phyloP scores from a whole-genome alignment of 2,329 filamentous ascomycete genomes.

The Cercospora zeina region DNA sequence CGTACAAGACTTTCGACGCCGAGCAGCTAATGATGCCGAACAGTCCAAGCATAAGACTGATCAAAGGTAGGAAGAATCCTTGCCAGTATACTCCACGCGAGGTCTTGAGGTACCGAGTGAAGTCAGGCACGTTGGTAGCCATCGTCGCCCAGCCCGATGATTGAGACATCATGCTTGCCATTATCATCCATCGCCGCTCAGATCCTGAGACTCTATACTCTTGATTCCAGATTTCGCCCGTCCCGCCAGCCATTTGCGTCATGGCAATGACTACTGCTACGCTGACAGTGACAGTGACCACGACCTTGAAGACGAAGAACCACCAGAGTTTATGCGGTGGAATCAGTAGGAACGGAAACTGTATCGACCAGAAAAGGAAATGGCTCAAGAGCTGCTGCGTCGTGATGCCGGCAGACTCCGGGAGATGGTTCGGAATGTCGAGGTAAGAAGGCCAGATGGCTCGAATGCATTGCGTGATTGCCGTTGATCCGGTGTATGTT shows the following conservation, averaged over 20 bases:
- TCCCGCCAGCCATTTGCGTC: slow-evolving; percentile 35
- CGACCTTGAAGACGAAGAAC: slow-evolving; percentile 38
- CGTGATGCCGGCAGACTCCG: slow-evolving; percentile 55
- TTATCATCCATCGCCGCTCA: slow-evolving; percentile 33
- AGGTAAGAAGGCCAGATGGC: slow-evolving; percentile 61
- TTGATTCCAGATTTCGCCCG: slow-evolving; percentile 37
- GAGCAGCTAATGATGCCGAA: slow-evolving; percentile 60
- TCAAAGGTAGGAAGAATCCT: slow-evolving; percentile 48
- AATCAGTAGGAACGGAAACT: slow-evolving; percentile 54
- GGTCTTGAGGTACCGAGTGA: slow-evolving; percentile 40
- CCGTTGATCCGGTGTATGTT: slow-evolving; percentile 62
- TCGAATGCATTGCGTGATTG: slow-evolving; percentile 53
- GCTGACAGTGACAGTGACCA: slow-evolving; percentile 54
- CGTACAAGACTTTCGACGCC: slow-evolving; percentile 56
- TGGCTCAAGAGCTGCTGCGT: slow-evolving; percentile 59
- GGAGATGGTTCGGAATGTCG: slow-evolving; percentile 55
- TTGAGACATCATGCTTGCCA: slow-evolving; percentile 37
- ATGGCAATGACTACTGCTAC: slow-evolving; percentile 50
- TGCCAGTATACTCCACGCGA: slow-evolving; percentile 42
- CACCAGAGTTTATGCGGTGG: slow-evolving; percentile 56
- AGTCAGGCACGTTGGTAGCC: slow-evolving; percentile 43
- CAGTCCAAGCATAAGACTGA: slow-evolving; percentile 52
- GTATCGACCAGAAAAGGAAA: slow-evolving; percentile 59
- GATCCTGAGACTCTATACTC: slow-evolving; percentile 35
- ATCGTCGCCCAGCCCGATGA: slow-evolving; percentile 40